Base-by-base conservation (phyloP, 352 stramenopile species). In the Pythium angustatum region DNA sequence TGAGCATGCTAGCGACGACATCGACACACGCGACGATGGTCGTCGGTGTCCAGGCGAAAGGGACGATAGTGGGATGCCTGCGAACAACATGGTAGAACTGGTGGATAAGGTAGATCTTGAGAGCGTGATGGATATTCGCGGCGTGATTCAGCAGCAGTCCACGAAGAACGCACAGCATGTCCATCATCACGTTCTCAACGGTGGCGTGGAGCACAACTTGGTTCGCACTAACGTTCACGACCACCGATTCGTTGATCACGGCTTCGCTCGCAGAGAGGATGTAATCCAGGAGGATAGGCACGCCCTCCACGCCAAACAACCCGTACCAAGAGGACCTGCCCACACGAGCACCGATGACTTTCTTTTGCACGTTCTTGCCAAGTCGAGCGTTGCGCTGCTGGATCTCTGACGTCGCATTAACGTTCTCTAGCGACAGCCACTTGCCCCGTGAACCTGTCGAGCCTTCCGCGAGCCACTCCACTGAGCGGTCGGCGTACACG, bases 381-480 rank as follows among this genome's bases (percentile, higher is more conserved):
- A 92, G 58, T 1, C 78, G 69, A 10, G 81, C 83, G 41, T 88
- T 88, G 5, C 83, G 81, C 41, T 94, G 83, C 52, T 91, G 81
- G 21, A 94, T 90, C 60, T 91, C 85, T 15, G 83, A 78, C 11
- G 79, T 92, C 2, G 72, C 54, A 0, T 76, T 81, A 11, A 79
- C 72, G 77, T 44, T 62, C 79, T 94, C 85, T 21, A 94, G 47
- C 1, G 72, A 68, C 24, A 92, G 38, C 85, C 85, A 94, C 54
- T 90, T 87, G 15, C 77, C 82, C 12, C 75, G 81, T 1, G 54
- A 49, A 11, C 72, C 79, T 0, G 77, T 62, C 2, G 67, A 71
- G 3, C 85, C 85, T 68, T 94, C 85, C 33, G 75, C 71, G 5
- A 91, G 51, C 83, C 83, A 94, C 66, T 92, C 85, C 6, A 90